Evolutionary conservation across 805 yeast genomes (phyloP), one percentile per base, ranked within the genome.

Genomic region (Candida manassasensis): DNA sequence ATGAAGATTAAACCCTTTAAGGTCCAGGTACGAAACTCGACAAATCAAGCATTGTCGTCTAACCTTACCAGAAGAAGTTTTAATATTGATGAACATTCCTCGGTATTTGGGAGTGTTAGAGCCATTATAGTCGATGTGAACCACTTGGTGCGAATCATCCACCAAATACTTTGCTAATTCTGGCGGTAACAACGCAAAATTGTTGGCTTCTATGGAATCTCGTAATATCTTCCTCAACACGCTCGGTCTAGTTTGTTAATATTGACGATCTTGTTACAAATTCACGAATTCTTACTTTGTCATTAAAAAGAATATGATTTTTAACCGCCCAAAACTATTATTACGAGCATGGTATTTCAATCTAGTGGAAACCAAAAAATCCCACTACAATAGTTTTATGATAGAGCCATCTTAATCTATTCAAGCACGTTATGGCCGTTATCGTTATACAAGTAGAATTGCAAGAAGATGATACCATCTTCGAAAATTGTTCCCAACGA

Each of bases 401-500:
- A n/a, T n/a, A n/a, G n/a, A n/a, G n/a, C n/a, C n/a, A n/a, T n/a
- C n/a, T n/a, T n/a, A 7, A 24, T 24, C 12, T 24, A 24, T 24
- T 31, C 27, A 19, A 31, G 8, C 4, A 27, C 45, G 7, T 38
- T 44, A 12, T 32, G 26, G 28, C 47, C 42, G 43, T 50, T 47
- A 41, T 63, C 67, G 38, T 59, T 64, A 59, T 84, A 84, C 40
- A 75, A 54, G 52, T 77, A 77, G 52, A 84, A 84, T 56, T 84
- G 93, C 32, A 69, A 52, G 45, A 81, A 77, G 35, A 84, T 84
- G 30, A 79, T 49, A 19, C 65, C 45, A 55, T 84, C 94, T 60
- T 84, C 88, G 33, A 75, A 60, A 27, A 84, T 77, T 7, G 94
- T 84, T 17, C 93, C 90, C 38, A 83, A 59, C 2, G 88, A 79